Evolutionary conservation across 1,284 basidiomycete species (phyloP).

Genomic region (Meripilus lineatus): DNA sequence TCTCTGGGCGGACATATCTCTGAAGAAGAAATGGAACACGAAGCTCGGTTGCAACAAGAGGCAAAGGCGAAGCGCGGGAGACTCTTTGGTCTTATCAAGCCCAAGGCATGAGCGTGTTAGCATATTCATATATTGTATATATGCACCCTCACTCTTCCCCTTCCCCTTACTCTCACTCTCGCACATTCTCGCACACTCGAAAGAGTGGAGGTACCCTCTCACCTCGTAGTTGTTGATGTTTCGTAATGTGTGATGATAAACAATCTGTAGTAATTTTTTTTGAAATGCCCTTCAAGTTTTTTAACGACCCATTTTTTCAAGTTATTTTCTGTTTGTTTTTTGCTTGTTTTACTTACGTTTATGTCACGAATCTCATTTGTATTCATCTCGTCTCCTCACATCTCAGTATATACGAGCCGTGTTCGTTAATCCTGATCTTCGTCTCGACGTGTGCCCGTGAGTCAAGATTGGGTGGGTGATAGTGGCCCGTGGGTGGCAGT

Average conservation of each 20-base stretch:
- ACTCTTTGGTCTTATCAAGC: slow-evolving; percentile 28
- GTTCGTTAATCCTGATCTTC: no score
- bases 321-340: no score
- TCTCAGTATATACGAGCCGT: no score
- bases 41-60: slow-evolving; percentile 50
- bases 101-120: background rate
- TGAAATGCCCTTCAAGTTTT: slow-evolving; percentile 26
- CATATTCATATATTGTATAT: background rate
- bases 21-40: slow-evolving; percentile 76
- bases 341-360: no score
- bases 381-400: no score
- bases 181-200: background rate
- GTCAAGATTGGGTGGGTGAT: no score
- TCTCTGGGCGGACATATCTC: slow-evolving; percentile 58
- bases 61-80: slow-evolving; percentile 43
- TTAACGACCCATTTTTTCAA: no score
- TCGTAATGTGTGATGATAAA: background rate
- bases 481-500: no score
- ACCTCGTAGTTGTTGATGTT: background rate
- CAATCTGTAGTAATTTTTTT: background rate
- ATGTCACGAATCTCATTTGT: no score
- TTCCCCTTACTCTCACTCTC: background rate
- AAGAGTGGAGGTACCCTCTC: background rate
- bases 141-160: background rate
- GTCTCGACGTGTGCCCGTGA: no score